Evolutionary conservation across 257 asterid species (phyloP), one percentile per base, ranked within the genome.

Genomic region (Ophiorrhiza pumila): DNA sequence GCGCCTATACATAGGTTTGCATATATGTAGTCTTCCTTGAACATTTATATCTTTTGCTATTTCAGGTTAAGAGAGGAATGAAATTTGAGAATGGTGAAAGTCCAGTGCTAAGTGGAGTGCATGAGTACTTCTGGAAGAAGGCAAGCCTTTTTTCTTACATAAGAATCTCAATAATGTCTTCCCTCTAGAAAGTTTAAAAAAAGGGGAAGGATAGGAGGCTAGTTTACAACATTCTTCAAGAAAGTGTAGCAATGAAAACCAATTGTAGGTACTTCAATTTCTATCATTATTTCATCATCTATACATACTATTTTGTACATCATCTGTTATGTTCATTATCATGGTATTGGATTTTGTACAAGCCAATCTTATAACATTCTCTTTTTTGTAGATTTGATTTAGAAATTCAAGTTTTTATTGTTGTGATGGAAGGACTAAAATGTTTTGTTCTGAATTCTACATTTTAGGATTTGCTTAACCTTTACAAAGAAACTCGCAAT

Each of bases 111-210:
- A 85, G 95, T 78, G 79, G 97, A 82, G 86, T 91, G 63, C 82
- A 88, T 10, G 99, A 94, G 78, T 91, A 91, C 83, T 87, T 94
- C 82, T 94, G 99, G 99, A 90, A 86, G 79, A 91, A 94, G 95
- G 99, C 84, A 73, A 73, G 81, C n/a, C 14, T 17, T 11, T 29
- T 74, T 58, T 23, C 61, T 52, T 57, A 31, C 13, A 14, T 22
- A 10, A 17, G 20, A 66, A 20, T 65, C 35, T 55, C 27, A 23
- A 9, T 37, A 23, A 11, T 15, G 25, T 39, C 7, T 35, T 22
- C 41, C 13, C 43, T n/a, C 1, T 52, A 31, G 23, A 17, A 34
- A 7, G 46, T 22, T 15, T 27, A 37, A 15, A 35, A 0, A 63
- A 63, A 37, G 7, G 29, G 20, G 4, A 27, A 2, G n/a, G n/a